phyloP scores from a whole-genome alignment of 768 basidiomycete species.

The Rhodocollybia butyracea region DNA sequence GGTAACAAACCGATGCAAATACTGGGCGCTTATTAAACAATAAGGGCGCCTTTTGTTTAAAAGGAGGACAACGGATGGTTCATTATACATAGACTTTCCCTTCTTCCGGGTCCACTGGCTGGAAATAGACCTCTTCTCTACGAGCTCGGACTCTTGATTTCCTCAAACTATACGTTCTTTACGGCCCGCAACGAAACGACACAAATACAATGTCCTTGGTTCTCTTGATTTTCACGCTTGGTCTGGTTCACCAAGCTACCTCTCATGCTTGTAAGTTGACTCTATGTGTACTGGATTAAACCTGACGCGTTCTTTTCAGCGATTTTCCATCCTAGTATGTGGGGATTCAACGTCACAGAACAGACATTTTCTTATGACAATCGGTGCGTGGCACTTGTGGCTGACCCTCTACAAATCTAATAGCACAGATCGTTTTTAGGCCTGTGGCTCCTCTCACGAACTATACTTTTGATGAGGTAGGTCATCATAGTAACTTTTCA shows the following conservation, averaged over 20 bases:
- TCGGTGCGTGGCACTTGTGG: constrained; percentile 35
- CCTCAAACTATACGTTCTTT: not conserved
- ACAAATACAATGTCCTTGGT: not conserved
- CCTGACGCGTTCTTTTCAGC: constrained; percentile 15
- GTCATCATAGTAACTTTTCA: not conserved
- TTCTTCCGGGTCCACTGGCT: constrained; percentile 3
- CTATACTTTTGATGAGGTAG: constrained; percentile 39
- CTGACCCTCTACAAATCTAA: not conserved
- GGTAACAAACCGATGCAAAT: too few relatives aligned
- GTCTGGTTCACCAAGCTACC: not conserved
- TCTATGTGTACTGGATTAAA: not conserved
- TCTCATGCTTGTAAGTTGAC: not conserved
- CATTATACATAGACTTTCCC: not conserved
- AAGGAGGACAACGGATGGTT: not conserved
- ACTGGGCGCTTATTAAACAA: constrained; percentile 5
- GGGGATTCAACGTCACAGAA: constrained; percentile 43
- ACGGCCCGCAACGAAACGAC: not conserved
- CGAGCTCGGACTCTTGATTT: not conserved
- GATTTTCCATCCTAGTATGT: constrained; percentile 38
- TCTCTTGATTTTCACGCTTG: not conserved
- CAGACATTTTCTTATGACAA: constrained; percentile 42
- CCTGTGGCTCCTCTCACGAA: constrained; percentile 23
- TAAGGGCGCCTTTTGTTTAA: not conserved
- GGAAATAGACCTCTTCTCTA: not conserved
- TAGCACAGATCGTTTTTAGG: not conserved